These are phyloP conservation scores for Vishniacozyma victoriae DNA, from an alignment of 768 basidiomycete species.

Conservation along the genomic window DNA sequence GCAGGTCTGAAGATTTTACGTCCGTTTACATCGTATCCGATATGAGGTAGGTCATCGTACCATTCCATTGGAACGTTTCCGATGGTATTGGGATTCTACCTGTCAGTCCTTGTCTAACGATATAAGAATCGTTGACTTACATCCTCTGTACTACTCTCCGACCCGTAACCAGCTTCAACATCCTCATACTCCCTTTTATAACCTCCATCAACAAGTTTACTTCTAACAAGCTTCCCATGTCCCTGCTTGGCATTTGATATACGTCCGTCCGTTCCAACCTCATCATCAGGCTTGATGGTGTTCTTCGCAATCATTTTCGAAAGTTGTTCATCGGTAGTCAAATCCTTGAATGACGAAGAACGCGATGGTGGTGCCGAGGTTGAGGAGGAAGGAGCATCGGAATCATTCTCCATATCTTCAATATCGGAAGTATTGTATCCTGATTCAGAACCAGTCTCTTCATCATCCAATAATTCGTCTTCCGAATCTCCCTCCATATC, in stretches of 20 bases:
- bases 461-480: slow-evolving; percentile 25
- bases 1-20: slow-evolving; percentile 90
- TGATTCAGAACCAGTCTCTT: slow-evolving; percentile 43
- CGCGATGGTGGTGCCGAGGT: slow-evolving; percentile 18
- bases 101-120: too few relatives aligned
- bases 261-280: slow-evolving; percentile 33
- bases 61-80: slow-evolving; percentile 95
- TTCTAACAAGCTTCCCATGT: slow-evolving; percentile 28
- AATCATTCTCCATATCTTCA: slow-evolving; percentile 37
- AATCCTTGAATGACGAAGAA: slow-evolving; percentile 17
- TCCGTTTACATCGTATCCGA: slow-evolving; percentile 93
- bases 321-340: slow-evolving; percentile 34
- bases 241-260: slow-evolving; percentile 40
- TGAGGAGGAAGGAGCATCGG: slow-evolving; percentile 10
- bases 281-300: slow-evolving; percentile 44
- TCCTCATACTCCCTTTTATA: slow-evolving; percentile 47
- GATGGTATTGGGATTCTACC: slow-evolving; percentile 84
- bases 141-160: slow-evolving; percentile 48
- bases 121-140: slow-evolving; percentile 30
- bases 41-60: slow-evolving; percentile 99
- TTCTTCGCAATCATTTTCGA: slow-evolving; percentile 38
- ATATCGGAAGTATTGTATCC: slow-evolving; percentile 50
- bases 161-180: slow-evolving; percentile 48
- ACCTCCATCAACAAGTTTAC: slow-evolving; percentile 42
- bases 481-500: slow-evolving; percentile 26